These are phyloP conservation scores for Quercus aquifolioides DNA, from an alignment of 306 rosid genomes.

Conservation along the genomic window DNA sequence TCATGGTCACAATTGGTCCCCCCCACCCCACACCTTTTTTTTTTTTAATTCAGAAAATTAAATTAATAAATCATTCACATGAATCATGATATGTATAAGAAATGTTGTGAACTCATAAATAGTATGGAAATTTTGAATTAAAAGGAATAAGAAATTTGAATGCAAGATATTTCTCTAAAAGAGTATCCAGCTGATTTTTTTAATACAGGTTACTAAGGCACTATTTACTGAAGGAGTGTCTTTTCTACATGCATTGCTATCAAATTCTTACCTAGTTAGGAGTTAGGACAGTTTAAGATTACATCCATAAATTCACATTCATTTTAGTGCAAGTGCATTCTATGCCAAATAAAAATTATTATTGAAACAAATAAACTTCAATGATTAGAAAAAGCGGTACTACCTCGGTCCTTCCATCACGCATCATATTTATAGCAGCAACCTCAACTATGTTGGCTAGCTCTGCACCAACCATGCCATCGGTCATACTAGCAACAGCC, in stretches of 20 bases:
- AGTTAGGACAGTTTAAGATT: background rate
- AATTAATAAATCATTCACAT: background rate
- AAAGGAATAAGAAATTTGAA: background rate
- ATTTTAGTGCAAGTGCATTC: background rate
- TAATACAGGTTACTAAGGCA: background rate
- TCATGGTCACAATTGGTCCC: no score
- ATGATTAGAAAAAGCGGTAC: background rate
- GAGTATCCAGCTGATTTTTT: background rate
- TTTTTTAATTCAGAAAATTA: no score
- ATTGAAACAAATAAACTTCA: background rate
- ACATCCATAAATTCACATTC: background rate
- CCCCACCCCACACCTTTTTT: no score
- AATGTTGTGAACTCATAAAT: background rate
- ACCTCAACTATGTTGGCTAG: conserved; percentile 95
- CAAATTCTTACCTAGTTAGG: background rate
- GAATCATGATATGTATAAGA: background rate
- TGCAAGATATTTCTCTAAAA: background rate
- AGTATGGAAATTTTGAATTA: background rate
- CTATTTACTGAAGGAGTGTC: background rate
- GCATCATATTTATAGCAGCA: conserved; percentile 96
- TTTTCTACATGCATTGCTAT: background rate
- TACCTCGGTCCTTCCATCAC: conserved; percentile 94
- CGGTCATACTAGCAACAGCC: conserved; percentile 92
- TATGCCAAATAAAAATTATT: background rate
- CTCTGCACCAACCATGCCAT: conserved; percentile 99